A percentile compares a stretch with the other conserved stretches of the same genome.
Evolutionary conservation across 176 grass and related monocot genomes (phyloP).

Genomic region (Panicum miliaceum): DNA sequence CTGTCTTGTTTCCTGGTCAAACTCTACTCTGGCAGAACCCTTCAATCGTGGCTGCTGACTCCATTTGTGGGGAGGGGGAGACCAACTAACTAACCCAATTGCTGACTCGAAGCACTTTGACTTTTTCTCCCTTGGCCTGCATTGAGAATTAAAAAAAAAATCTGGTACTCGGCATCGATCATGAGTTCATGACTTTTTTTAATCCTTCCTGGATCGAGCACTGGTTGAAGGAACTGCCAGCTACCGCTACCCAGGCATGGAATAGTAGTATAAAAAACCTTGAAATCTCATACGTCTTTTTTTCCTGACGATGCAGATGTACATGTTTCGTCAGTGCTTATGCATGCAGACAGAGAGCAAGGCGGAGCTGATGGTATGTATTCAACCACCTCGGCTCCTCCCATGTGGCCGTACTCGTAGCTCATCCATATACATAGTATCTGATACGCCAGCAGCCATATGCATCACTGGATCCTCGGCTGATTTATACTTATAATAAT

Average conservation of each 20-base stretch:
- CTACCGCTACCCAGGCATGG: background rate
- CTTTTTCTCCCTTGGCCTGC: conserved; percentile 9
- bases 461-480: conserved; percentile 6
- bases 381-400: background rate
- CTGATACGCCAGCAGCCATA: conserved; percentile 19
- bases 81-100: conserved; percentile 6
- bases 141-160: background rate
- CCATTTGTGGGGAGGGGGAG: background rate
- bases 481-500: background rate
- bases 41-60: background rate
- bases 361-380: background rate
- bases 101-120: conserved; percentile 20
- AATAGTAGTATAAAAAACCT: background rate
- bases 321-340: conserved; percentile 41
- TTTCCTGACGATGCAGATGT: background rate
- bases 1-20: conserved; percentile 15
- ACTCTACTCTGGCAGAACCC: background rate
- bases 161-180: background rate
- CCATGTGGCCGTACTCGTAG: conserved; percentile 18
- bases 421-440: background rate
- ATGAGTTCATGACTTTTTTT: background rate
- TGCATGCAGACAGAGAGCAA: background rate
- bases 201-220: background rate
- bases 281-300: background rate
- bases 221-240: background rate